Evolutionary conservation across 768 basidiomycete genomes (phyloP).

Genomic region (Psilocybe tampanensis): DNA sequence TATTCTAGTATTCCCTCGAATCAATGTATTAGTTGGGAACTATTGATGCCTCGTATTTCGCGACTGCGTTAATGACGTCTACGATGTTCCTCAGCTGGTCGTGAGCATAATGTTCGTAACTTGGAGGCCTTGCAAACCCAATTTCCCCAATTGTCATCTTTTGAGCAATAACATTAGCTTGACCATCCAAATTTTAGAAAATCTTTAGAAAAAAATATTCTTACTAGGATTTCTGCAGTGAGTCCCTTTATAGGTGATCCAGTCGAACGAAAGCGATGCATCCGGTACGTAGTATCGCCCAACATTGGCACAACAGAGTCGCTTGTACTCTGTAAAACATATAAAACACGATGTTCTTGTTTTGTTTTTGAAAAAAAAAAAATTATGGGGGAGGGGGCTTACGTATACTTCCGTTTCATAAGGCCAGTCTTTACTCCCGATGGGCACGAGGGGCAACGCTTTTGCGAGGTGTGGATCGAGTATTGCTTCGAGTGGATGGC

Average conservation of each 20-base stretch:
- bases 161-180: not conserved
- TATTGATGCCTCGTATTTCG: not conserved
- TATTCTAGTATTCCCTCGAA: not conserved
- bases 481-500: slow-evolving; percentile 74
- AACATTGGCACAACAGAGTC: slow-evolving; percentile 54
- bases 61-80: slow-evolving; percentile 18
- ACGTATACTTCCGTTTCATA: slow-evolving; percentile 78
- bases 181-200: not conserved
- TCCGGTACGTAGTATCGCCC: slow-evolving; percentile 61
- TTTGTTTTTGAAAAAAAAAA: too few species aligned
- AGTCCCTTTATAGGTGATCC: slow-evolving; percentile 85
- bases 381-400: slow-evolving; percentile 27
- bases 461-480: slow-evolving; percentile 58
- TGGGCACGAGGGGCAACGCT: slow-evolving; percentile 48
- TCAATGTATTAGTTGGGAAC: not conserved
- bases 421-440: slow-evolving; percentile 76
- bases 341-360: too few species aligned
- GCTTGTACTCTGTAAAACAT: slow-evolving; percentile 48
- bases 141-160: slow-evolving; percentile 71
- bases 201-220: slow-evolving; percentile 23
- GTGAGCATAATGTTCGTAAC: slow-evolving; percentile 61
- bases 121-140: slow-evolving; percentile 53
- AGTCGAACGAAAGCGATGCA: slow-evolving; percentile 81
- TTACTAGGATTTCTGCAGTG: slow-evolving; percentile 80
- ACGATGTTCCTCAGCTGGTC: slow-evolving; percentile 40